Conservation (phyloP, 164 flowering plant genomes). For the Brasenia schreberi region DNA sequence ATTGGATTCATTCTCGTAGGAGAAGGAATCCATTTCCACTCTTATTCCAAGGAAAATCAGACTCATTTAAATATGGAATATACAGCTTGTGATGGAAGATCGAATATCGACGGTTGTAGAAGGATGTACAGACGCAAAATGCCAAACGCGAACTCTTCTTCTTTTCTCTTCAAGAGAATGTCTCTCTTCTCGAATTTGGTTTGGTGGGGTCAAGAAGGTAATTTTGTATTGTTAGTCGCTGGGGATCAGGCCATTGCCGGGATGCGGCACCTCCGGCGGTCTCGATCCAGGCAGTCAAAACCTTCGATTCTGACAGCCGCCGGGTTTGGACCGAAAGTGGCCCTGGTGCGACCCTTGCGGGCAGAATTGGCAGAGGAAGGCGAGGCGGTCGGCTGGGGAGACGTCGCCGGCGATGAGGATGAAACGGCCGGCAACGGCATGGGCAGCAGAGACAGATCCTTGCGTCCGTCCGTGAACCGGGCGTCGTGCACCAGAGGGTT, state of each 20-base stretch:
- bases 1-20: neutral
- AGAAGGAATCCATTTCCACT: neutral
- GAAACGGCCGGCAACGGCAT: neutral
- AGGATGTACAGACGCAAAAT: neutral
- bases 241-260: conserved; percentile 47
- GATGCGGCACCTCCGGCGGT: conserved; percentile 58
- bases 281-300: conserved; percentile 65
- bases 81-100: neutral
- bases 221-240: neutral
- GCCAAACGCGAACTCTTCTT: neutral
- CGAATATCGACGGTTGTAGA: neutral
- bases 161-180: neutral
- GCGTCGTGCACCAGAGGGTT: conserved; percentile 63
- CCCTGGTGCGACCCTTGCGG: conserved; percentile 42
- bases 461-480: conserved; percentile 40
- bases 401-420: conserved; percentile 7
- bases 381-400: conserved; percentile 16
- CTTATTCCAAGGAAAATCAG: neutral
- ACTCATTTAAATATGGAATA: neutral
- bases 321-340: conserved; percentile 57
- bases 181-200: neutral
- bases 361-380: conserved; percentile 15
- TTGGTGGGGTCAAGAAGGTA: neutral
- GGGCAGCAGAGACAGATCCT: neutral
- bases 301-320: conserved; percentile 78